Conservation (phyloP, 2,329 filamentous ascomycete genomes). For the Nigrospora osmanthi region DNA sequence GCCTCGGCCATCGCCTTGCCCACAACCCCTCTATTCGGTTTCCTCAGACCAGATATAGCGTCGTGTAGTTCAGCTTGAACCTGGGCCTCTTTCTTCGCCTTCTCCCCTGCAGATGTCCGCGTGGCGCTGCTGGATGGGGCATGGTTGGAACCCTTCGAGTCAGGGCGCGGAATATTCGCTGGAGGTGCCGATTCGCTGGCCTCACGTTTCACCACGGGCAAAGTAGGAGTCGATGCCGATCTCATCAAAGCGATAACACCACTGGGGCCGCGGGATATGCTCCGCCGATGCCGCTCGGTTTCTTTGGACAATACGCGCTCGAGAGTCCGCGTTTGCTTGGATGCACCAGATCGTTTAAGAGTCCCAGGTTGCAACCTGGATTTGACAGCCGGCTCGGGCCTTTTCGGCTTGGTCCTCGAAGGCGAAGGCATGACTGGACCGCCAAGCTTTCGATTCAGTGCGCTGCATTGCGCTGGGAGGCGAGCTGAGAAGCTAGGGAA, state of each 20-base stretch:
- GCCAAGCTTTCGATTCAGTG: slow-evolving; percentile 68
- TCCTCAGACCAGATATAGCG: slow-evolving; percentile 66
- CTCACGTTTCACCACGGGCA: slow-evolving; percentile 61
- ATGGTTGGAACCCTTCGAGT: slow-evolving; percentile 30
- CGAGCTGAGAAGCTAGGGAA: slow-evolving; percentile 59
- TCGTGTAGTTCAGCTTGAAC: slow-evolving; percentile 65
- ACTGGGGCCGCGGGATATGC: slow-evolving; percentile 47
- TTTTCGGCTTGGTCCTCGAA: slow-evolving; percentile 40
- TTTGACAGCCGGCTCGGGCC: slow-evolving; percentile 32
- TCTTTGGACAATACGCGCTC: slow-evolving; percentile 53
- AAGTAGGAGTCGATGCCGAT: slow-evolving; percentile 55
- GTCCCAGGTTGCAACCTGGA: slow-evolving; percentile 43
- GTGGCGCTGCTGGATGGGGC: slow-evolving; percentile 13
- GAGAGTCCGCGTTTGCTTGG: slow-evolving; percentile 42
- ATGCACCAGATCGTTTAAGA: slow-evolving; percentile 36
- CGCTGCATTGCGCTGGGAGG: slow-evolving; percentile 62
- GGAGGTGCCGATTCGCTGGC: slow-evolving; percentile 50
- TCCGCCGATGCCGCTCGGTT: slow-evolving; percentile 44
- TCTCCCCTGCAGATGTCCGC: slow-evolving; percentile 44
- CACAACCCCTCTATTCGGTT: slow-evolving; percentile 65
- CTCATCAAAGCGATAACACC: slow-evolving; percentile 57
- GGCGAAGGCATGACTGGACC: slow-evolving; percentile 57
- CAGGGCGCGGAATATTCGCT: slow-evolving; percentile 38
- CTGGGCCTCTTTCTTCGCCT: slow-evolving; percentile 56
- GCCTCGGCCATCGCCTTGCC: slow-evolving; percentile 61